phyloP scores from a whole-genome alignment of 768 basidiomycete species.

The Naematelia encephala region DNA sequence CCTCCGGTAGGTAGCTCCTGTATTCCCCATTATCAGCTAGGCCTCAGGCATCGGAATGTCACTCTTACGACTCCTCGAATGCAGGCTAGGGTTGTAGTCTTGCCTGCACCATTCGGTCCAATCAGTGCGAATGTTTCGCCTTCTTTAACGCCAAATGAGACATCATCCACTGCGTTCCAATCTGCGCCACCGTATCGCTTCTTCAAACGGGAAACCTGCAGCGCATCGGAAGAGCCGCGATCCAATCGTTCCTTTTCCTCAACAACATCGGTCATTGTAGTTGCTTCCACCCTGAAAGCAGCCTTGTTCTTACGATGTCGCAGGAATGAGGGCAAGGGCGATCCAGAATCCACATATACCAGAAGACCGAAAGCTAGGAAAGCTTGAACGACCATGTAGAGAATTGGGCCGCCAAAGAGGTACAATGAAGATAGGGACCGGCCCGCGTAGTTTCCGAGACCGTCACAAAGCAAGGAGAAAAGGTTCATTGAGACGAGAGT shows the following conservation, averaged over 20 bases:
- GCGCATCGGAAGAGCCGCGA: slow-evolving; percentile 52
- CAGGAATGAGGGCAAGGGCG: slow-evolving; percentile 52
- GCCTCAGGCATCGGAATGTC: not conserved
- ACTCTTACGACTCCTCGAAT: slow-evolving; percentile 55
- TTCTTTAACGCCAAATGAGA: slow-evolving; percentile 64
- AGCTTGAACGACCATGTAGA: slow-evolving; percentile 65
- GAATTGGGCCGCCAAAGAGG: slow-evolving; percentile 70
- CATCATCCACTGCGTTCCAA: slow-evolving; percentile 63
- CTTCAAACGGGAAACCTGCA: slow-evolving; percentile 63
- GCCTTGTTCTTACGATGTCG: slow-evolving; percentile 15
- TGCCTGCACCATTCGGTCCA: slow-evolving; percentile 79
- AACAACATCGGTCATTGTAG: slow-evolving; percentile 55
- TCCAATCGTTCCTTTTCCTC: slow-evolving; percentile 58
- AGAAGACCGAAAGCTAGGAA: slow-evolving; percentile 63
- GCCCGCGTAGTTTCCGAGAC: slow-evolving; percentile 55
- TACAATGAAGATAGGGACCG: slow-evolving; percentile 58
- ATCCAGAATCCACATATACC: slow-evolving; percentile 70
- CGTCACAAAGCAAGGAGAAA: slow-evolving; percentile 69
- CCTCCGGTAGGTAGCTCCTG: slow-evolving; percentile 66
- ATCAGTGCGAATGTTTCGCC: slow-evolving; percentile 69
- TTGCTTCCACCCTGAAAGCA: slow-evolving; percentile 4
- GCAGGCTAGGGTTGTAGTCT: slow-evolving; percentile 75
- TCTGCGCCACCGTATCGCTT: slow-evolving; percentile 60
- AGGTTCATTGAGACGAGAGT: slow-evolving; percentile 73
- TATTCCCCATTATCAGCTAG: not conserved